A percentile compares a stretch with the other conserved stretches of the same genome.
phyloP scores from a whole-genome alignment of 129 eudicot genomes.

The Pittosporum tobira region DNA sequence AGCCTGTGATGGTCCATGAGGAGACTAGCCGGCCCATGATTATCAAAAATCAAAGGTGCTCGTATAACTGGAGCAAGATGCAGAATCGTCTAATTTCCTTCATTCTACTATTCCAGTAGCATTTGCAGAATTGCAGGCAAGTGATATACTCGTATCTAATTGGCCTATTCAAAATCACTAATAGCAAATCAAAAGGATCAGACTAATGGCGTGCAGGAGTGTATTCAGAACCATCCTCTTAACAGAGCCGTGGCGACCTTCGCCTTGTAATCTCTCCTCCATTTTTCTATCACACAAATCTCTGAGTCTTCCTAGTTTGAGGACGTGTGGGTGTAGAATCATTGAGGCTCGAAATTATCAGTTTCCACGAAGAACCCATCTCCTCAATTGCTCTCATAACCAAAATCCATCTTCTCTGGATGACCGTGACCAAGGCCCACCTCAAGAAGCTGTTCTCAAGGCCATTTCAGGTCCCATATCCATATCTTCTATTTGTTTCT shows the following conservation, averaged over 20 bases:
- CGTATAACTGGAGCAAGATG: no score
- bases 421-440: slow-evolving; percentile 56
- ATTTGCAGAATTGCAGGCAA: not conserved
- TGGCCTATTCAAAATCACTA: not conserved
- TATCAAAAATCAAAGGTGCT: no score
- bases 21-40: no score
- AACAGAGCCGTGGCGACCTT: slow-evolving; percentile 30
- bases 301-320: slow-evolving; percentile 1
- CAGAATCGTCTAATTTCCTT: no score
- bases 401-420: slow-evolving; percentile 23
- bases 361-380: slow-evolving; percentile 17
- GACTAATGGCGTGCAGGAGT: slow-evolving; percentile 47
- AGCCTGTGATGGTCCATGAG: no score
- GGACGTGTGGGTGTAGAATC: slow-evolving; percentile 23
- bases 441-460: slow-evolving; percentile 90
- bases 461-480: slow-evolving; percentile 89
- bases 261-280: slow-evolving; percentile 12
- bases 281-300: slow-evolving; percentile 2
- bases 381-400: slow-evolving; percentile 27
- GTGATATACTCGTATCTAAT: not conserved
- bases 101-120: no score
- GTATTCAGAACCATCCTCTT: slow-evolving; percentile 25
- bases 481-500: not conserved
- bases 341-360: slow-evolving; percentile 11
- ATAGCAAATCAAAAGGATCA: not conserved